Conservation (phyloP, 306 rosid species). For the Castanopsis chinensis region DNA sequence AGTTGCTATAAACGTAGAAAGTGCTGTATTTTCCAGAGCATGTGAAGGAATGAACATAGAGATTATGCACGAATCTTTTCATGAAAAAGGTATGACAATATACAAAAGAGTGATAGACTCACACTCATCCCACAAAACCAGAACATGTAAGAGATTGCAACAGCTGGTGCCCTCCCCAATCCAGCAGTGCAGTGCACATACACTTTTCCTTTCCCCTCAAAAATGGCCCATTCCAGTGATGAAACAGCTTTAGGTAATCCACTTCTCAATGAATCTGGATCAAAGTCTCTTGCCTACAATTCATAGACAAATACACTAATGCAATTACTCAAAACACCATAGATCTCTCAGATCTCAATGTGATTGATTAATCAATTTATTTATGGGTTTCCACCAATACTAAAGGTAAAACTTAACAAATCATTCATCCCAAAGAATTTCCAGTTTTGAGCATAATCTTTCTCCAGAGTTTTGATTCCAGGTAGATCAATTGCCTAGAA, state of each 20-base stretch:
- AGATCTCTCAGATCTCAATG: slow-evolving; percentile 6
- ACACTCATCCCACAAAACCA: slow-evolving; percentile 85
- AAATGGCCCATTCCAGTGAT: slow-evolving; percentile 83
- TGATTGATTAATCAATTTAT: background rate
- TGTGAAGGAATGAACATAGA: background rate
- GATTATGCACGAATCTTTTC: background rate
- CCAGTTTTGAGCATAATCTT: background rate
- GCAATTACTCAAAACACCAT: background rate
- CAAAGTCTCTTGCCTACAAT: slow-evolving; percentile 79
- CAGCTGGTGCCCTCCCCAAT: slow-evolving; percentile 94
- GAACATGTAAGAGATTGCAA: slow-evolving; percentile 81
- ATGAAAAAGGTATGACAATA: background rate
- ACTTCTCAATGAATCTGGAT: slow-evolving; percentile 76
- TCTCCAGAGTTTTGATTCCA: background rate
- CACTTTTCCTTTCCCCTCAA: slow-evolving; percentile 76
- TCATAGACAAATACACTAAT: background rate
- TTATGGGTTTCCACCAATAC: background rate
- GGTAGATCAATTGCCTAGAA: background rate
- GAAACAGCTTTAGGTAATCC: slow-evolving; percentile 89
- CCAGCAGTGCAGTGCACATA: slow-evolving; percentile 93
- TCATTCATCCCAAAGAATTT: background rate
- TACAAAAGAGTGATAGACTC: slow-evolving; percentile 33
- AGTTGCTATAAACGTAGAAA: background rate
- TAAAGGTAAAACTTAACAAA: background rate
- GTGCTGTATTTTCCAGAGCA: background rate